Percentiles rank a stretch among this genome's conserved stretches.
Evolutionary conservation across 176 grass and related monocot species (phyloP).

Genomic region (Chloris gayana): DNA sequence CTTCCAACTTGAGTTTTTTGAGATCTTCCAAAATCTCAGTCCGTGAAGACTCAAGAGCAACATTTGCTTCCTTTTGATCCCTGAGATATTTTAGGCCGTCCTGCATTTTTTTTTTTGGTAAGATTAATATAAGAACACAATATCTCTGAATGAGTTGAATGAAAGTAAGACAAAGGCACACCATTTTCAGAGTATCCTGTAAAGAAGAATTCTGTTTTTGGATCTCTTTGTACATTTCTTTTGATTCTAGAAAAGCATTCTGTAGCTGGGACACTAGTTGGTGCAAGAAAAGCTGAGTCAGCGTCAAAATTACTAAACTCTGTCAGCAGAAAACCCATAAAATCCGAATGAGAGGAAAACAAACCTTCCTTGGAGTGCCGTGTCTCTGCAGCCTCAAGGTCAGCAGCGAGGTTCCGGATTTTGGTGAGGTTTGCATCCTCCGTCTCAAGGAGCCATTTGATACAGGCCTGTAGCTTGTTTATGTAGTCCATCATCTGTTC

Average conservation of each 20-base stretch:
- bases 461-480: slow-evolving; percentile 72
- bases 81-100: slow-evolving; percentile 36
- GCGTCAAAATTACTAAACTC: not conserved
- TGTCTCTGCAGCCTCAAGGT: slow-evolving; percentile 49
- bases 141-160: not conserved
- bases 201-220: slow-evolving; percentile 50
- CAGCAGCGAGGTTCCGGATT: slow-evolving; percentile 40
- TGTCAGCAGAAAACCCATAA: too few relatives aligned
- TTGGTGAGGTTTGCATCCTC: slow-evolving; percentile 56
- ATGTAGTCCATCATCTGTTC: slow-evolving; percentile 89
- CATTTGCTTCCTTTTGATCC: slow-evolving; percentile 51
- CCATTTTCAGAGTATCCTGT: slow-evolving; percentile 56
- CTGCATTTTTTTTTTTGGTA: slow-evolving; percentile 12
- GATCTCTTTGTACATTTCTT: slow-evolving; percentile 45
- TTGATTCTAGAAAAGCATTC: slow-evolving; percentile 35
- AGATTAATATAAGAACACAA: not conserved
- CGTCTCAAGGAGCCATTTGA: slow-evolving; percentile 64
- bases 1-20: slow-evolving; percentile 46
- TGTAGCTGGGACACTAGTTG: slow-evolving; percentile 39
- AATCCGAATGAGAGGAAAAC: not conserved
- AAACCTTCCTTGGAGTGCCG: slow-evolving; percentile 52
- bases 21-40: slow-evolving; percentile 52
- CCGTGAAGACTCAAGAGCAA: slow-evolving; percentile 30
- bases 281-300: slow-evolving; percentile 15
- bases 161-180: not conserved